Evolutionary conservation across 2,329 filamentous ascomycete genomes (phyloP), one percentile per base, ranked within the genome.

Genomic region (Dothideomycetes sp.): DNA sequence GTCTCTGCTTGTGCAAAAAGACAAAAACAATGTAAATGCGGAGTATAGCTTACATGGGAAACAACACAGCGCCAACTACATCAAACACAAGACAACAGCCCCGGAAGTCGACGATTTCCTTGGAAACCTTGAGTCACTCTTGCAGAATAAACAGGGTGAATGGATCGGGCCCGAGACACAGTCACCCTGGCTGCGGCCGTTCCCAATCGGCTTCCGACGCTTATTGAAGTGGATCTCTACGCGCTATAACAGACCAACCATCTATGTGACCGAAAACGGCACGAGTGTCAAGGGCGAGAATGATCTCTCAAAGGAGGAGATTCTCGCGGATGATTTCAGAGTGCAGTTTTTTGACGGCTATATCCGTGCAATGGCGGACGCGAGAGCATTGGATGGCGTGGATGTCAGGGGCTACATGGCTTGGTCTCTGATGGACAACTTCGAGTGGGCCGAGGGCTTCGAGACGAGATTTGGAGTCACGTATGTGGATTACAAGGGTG

Each of bases 361-460:
- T 56, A 75, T 91, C 49, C 70, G 67, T 36, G 85, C 84, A 42
- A 73, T 93, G 73, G 83, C 81, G 18, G 72, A 81, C 52, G 84
- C 86, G 2, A 73, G 74, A 29, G 66, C 70, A 38, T 63, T 79
- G 51, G 83, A 91, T 52, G 79, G 80, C n/a, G 83, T 87, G 36
- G 73, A 89, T 52, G 81, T 89, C 40, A 70, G 73, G 49, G 84
- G 79, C 3, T 93, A 91, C 62, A 76, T 89, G 67, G 85, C 81
- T 12, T 94, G 86, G 85, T 86, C 80, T 58, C 70, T 94, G 47
- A 75, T 94, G 73, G 86, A 41, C 19, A 41, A 93, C 66, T 89
- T 89, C 53, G 84, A 89, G 62, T 89, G 84, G 84, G 83, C 85
- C n/a, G 85, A 93, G 58, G 85, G 85, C 9, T 94, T 89, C 55